These are phyloP conservation scores for Irpex sp. DNA, from an alignment of 1,284 basidiomycete genomes.

Conservation along the genomic window DNA sequence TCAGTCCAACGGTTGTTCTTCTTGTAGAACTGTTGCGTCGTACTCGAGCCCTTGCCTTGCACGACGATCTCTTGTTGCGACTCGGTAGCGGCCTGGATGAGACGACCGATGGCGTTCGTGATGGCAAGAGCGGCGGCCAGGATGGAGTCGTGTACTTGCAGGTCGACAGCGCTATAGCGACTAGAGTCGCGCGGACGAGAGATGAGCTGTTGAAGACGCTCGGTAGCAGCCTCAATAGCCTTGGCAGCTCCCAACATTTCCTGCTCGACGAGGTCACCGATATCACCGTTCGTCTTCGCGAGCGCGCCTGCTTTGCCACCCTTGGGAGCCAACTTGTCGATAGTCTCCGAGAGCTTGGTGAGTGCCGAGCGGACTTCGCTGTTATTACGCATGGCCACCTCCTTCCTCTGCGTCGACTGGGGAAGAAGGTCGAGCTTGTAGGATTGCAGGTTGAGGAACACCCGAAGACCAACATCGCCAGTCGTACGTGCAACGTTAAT, in stretches of 20 bases:
- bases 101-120: conserved; percentile 90
- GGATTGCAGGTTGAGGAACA: conserved; percentile 95
- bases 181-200: conserved; percentile 81
- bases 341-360: conserved; percentile 80
- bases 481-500: conserved; percentile 81
- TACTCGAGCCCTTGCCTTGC: conserved; percentile 89
- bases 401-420: conserved; percentile 71
- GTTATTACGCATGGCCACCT: conserved; percentile 89
- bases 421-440: conserved; percentile 84
- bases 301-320: conserved; percentile 68
- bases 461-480: conserved; percentile 85
- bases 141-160: conserved; percentile 98
- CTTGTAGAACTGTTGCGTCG: conserved; percentile 98
- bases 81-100: conserved; percentile 96
- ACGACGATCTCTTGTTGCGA: conserved; percentile 98
- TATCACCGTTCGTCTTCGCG: conserved; percentile 84
- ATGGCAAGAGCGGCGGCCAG: conserved; percentile 91
- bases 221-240: conserved; percentile 93
- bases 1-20: conserved; percentile 99
- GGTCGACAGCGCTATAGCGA: conserved; percentile 85
- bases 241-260: conserved; percentile 94
- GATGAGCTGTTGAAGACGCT: conserved; percentile 88
- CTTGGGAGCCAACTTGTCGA: conserved; percentile 88
- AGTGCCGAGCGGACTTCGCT: conserved; percentile 82
- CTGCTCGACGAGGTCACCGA: conserved; percentile 94